Evolutionary conservation across 768 basidiomycete species (phyloP), one percentile per base, ranked within the genome.

Genomic region (Pluteus cervinus): DNA sequence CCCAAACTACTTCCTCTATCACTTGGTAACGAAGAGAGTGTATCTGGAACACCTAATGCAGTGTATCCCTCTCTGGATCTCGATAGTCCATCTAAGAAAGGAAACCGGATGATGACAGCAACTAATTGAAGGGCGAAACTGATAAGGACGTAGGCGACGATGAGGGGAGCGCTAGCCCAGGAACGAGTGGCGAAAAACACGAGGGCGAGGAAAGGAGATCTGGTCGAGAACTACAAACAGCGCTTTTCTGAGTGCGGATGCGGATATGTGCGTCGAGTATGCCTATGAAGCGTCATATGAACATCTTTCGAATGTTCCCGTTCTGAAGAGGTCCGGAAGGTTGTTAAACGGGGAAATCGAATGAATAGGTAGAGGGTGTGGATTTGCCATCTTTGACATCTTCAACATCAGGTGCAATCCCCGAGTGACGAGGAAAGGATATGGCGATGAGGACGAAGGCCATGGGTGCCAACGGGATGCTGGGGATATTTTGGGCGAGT

Each of bases 251-350:
- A 9, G 9, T 28, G 26, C 26, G 26, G 9, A 14, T 28, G 9
- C 9, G 14, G 9, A 14, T 9, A 9, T 28, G 14, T 9, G 14
- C 14, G n/a, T 9, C 21, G 33, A 28, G 46, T 33, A 37, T 46
- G 50, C 29, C 37, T 47, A 41, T 54, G 54, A 40, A 53, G 44
- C 0, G 63, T 60, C 21, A 68, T 52, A 2, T 72, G 74, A 43
- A 76, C 74, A 40, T 59, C 71, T 43, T 64, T 62, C 76, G 76
- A 79, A 39, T 66, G 66, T 6, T 75, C 76, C 36, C 77, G 75
- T 47, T 79, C 77, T 5, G 73, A 67, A 26, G 77, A 79, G 8
- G 66, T 64, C 31, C 64, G 60, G 46, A 77, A 78, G 47, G 66
- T 76, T 2, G 75, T 76, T 41, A 66, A 61, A 34, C 69, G 73